Base-by-base conservation (phyloP, 2,329 filamentous ascomycete genomes). In the Fusarium sp. region DNA sequence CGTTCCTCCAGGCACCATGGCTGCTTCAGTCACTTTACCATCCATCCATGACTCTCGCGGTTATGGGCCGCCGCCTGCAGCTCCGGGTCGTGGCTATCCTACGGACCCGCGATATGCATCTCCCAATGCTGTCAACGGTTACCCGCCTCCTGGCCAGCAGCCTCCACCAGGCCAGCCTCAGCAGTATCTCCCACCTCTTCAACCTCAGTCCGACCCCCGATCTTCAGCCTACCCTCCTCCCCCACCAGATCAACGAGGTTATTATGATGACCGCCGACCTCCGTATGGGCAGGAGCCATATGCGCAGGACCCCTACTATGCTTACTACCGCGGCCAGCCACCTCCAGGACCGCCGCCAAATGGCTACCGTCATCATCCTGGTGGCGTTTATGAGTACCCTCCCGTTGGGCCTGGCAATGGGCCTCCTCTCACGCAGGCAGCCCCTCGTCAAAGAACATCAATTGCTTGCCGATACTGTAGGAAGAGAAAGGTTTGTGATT, bases 381-480 rank as follows among this genome's bases (percentile, higher is more conserved):
- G 51, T 29, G 77, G 76, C 20, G 73, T 77, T 9, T 79, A 79
- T 50, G 76, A 75, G 55, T 77, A 77, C 11, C 81, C 81, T 20
- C 82, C 81, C 53, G 79, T 71, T 9, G 77, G 77, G 44, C 68
- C 77, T 20, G 81, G 79, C 42, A 79, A 73, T 22, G 77, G 76
- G 29, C 77, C 81, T 46, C 69, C 38, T 77, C 80, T 84, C 77
- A 80, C 81, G 14, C 86, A 87, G 73, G 84, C 86, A 22, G 87
- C 87, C 6, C 87, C 87, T 3, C 81, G 87, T 24, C 87, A 89
- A 75, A 81, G 87, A 30, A 89, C 87, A 3, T 88, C 87, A 1
- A 89, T 89, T 70, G 87, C 87, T 6, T 89, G 87, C 75, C 83
- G 85, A 57, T 89, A 89, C 68, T 89, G 87, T 75, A 80, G 87